Conservation (phyloP, 306 rosid species). For the Vicia sativa region DNA sequence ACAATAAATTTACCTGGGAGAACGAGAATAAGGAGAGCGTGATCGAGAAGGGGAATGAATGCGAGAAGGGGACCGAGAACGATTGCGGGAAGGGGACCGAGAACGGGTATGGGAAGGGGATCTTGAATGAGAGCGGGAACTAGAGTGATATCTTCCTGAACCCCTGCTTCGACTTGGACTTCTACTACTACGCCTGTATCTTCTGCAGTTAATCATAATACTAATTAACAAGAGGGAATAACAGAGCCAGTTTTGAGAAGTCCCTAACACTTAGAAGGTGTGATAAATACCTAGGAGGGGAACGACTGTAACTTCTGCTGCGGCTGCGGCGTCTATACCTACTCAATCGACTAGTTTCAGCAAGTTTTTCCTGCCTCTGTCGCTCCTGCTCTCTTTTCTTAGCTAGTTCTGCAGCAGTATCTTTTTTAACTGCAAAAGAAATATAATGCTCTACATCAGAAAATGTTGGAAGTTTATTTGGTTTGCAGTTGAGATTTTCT, state of each 20-base stretch:
- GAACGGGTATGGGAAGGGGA: conserved; percentile 52
- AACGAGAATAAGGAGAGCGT: conserved; percentile 56
- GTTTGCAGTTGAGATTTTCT: conserved; percentile 34
- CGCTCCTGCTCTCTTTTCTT: conserved; percentile 91
- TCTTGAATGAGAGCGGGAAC: conserved; percentile 55
- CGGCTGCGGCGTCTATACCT: conserved; percentile 73
- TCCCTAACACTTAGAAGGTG: not conserved
- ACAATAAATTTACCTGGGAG: conserved; percentile 64
- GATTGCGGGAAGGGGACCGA: conserved; percentile 44
- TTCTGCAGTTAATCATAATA: conserved; percentile 51
- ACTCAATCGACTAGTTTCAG: conserved; percentile 85
- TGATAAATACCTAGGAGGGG: conserved; percentile 73
- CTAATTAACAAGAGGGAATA: conserved; percentile 4
- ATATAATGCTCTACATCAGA: conserved; percentile 6
- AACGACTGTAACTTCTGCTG: conserved; percentile 81
- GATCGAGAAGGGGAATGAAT: conserved; percentile 43
- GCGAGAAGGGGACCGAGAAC: conserved; percentile 35
- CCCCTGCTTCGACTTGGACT: conserved; percentile 85
- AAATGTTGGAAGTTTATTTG: conserved; percentile 13
- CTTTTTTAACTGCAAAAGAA: conserved; percentile 75
- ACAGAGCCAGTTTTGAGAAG: conserved; percentile 4
- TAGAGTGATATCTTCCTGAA: conserved; percentile 64
- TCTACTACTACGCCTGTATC: conserved; percentile 73
- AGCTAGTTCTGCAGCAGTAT: conserved; percentile 89
- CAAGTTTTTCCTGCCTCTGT: conserved; percentile 93